A percentile compares a stretch with the other conserved stretches of the same genome.
phyloP scores from a whole-genome alignment of 2,329 filamentous ascomycete genomes.

The Cytospora chrysosperma region DNA sequence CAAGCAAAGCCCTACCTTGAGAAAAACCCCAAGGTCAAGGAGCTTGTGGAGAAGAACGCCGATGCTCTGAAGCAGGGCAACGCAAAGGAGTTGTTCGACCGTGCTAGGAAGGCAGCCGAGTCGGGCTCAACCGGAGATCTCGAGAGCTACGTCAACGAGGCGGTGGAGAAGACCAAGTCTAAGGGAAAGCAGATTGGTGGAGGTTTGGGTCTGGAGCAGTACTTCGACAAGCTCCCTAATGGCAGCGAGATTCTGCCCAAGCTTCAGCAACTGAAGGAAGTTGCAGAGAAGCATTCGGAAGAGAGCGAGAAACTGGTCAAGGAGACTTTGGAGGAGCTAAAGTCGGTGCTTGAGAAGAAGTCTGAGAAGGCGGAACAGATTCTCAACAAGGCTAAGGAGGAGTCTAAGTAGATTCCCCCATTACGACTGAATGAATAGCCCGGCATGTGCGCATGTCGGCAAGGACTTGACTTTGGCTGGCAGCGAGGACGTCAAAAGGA shows the following conservation, averaged over 20 bases:
- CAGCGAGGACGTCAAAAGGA: not conserved
- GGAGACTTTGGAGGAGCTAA: conserved; percentile 66
- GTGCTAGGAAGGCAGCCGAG: conserved; percentile 59
- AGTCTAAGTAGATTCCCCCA: conserved; percentile 35
- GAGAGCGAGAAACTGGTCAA: conserved; percentile 69
- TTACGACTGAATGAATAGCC: not conserved
- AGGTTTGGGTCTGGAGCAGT: conserved; percentile 55
- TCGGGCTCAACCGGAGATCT: conserved; percentile 60
- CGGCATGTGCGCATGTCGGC: not conserved
- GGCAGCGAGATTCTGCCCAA: conserved; percentile 65
- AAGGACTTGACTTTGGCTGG: not conserved
- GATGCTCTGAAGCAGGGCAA: conserved; percentile 68
- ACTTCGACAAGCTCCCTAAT: conserved; percentile 64
- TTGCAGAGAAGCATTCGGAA: conserved; percentile 65
- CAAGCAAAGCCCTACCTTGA: conserved; percentile 70
- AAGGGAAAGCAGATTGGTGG: conserved; percentile 39
- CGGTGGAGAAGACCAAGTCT: conserved; percentile 59
- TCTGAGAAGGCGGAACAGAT: conserved; percentile 58
- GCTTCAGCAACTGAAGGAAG: conserved; percentile 61
- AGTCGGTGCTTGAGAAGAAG: conserved; percentile 62
- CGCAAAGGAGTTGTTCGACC: conserved; percentile 60
- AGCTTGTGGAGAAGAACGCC: conserved; percentile 69
- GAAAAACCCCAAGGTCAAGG: conserved; percentile 74
- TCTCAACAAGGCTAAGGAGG: conserved; percentile 52
- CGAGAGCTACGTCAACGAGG: conserved; percentile 59